Evolutionary conservation across 805 yeast genomes (phyloP).

Genomic region (Cyberlindnera mycetangii): DNA sequence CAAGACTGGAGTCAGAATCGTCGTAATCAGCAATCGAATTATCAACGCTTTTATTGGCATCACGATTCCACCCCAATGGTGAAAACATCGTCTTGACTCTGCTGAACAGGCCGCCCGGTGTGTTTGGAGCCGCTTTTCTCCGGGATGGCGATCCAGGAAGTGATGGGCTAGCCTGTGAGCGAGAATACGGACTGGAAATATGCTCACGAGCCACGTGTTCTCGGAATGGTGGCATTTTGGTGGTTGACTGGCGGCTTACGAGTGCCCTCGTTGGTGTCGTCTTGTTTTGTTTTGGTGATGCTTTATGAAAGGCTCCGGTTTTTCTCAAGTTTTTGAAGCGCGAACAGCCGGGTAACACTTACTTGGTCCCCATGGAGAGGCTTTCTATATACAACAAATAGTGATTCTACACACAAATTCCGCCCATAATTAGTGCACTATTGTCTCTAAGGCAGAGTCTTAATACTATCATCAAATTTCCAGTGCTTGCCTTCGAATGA

Average conservation of each 20-base stretch:
- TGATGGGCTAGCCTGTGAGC: background rate
- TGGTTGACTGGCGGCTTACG: too few relatives aligned
- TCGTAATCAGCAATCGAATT: conserved; percentile 11
- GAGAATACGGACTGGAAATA: conserved; percentile 21
- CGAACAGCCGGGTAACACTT: background rate
- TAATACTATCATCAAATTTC: conserved; percentile 46
- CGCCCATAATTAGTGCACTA: too few relatives aligned
- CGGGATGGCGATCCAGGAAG: conserved; percentile 3
- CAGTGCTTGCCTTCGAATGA: conserved; percentile 67
- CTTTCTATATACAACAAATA: too few relatives aligned
- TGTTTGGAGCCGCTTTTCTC: conserved; percentile 40
- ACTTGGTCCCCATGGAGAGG: too few relatives aligned
- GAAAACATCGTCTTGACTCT: conserved; percentile 28
- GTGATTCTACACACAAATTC: too few relatives aligned
- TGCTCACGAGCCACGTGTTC: conserved; percentile 14
- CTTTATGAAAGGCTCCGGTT: background rate
- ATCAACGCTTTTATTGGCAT: background rate
- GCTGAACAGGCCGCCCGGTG: conserved; percentile 27
- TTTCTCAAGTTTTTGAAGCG: background rate
- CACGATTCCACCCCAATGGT: conserved; percentile 19
- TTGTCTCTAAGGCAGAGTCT: too few relatives aligned
- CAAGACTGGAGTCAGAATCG: conserved; percentile 13
- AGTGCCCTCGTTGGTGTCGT: too few relatives aligned
- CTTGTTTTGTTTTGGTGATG: background rate
- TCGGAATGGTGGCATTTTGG: conserved; percentile 15